Base-by-base conservation (phyloP, 2,329 filamentous ascomycete species). In the Talaromyces sp. region DNA sequence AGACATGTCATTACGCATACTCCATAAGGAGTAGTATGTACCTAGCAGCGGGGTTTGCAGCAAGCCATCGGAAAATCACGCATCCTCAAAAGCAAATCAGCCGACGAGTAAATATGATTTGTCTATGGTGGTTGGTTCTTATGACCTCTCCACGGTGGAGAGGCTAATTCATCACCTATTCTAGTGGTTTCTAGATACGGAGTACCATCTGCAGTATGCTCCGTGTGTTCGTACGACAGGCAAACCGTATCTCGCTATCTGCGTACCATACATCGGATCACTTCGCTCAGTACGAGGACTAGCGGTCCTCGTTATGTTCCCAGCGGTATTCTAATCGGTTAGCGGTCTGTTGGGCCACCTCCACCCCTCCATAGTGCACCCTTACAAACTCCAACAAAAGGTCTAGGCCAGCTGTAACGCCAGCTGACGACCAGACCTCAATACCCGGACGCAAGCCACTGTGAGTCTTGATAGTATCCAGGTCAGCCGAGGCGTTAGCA, bases 401-500 rank as follows among this genome's bases (percentile, higher is more conserved):
- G 44, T 60, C 58, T 18, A 60, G 14, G 3, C 58, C 58, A 18
- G 58, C 58, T 23, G 44, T 60, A 21, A 60, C 46, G 21, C 58
- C 58, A 50, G 58, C 58, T 28, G 58, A 60, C n/a, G 58, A 50
- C 58, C 58, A 60, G 7, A 60, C 48, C 28, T 60, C 58, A 7
- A 60, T 21, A 35, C 48, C 58, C 18, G 58, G 44, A 50, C 48
- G 58, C 33, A 60, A 25, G 31, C 44, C 37, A 31, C 25, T 44
- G 5, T 50, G 28, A 33, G 11, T 25, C 16, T 31, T 31, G 46
- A 14, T 31, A 46, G 28, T 37, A 40, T 50, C n/a, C 21, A 48
- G 42, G 31, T 52, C 31, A 37, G 28, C 18, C 42, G 18, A 25
- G 42, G 31, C 31, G 23, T 3, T 31, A 40, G 14, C 14, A 14